A percentile compares a stretch with the other conserved stretches of the same genome.
phyloP scores from a whole-genome alignment of 2,329 filamentous ascomycete genomes.

The Neonectria punicea region DNA sequence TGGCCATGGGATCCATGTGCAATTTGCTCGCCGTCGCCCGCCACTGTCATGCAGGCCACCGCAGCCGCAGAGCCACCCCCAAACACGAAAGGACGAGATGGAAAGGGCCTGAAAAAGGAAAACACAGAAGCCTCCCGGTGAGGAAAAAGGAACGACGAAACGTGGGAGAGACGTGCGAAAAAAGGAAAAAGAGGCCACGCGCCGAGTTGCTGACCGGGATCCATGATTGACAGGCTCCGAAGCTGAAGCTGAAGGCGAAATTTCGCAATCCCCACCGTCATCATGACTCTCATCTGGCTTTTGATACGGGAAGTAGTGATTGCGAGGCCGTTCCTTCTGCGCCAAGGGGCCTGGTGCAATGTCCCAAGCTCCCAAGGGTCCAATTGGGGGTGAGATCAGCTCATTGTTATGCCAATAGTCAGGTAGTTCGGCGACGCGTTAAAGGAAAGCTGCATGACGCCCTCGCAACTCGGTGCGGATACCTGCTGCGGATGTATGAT shows the following conservation, averaged over 20 bases:
- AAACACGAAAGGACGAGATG: constrained; percentile 7
- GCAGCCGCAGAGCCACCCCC: constrained; percentile 27
- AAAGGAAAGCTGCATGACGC: constrained; percentile 21
- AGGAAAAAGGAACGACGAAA: constrained; percentile 23
- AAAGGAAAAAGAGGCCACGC: constrained; percentile 19
- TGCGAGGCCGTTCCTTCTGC: constrained; percentile 5
- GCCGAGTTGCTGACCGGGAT: constrained; percentile 7
- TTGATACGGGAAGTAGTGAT: constrained; percentile 11
- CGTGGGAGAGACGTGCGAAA: constrained; percentile 19
- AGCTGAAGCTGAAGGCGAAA: constrained; percentile 24
- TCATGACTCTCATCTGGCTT: constrained; percentile 7
- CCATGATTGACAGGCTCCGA: constrained; percentile 20
- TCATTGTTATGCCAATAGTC: constrained; percentile 6
- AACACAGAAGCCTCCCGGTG: constrained; percentile 1
- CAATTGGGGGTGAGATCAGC: constrained; percentile 4
- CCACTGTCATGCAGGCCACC: constrained; percentile 31
- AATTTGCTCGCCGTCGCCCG: constrained; percentile 25
- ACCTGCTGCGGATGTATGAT: not conserved
- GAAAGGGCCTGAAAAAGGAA: constrained; percentile 17
- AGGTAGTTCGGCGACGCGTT: not conserved
- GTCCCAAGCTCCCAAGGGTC: not conserved
- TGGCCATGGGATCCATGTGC: constrained; percentile 31
- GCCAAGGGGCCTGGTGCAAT: not conserved
- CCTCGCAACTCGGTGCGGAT: constrained; percentile 3
- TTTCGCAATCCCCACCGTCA: constrained; percentile 13